Conservation (phyloP, 768 basidiomycete genomes). For the Trametes elegans region DNA sequence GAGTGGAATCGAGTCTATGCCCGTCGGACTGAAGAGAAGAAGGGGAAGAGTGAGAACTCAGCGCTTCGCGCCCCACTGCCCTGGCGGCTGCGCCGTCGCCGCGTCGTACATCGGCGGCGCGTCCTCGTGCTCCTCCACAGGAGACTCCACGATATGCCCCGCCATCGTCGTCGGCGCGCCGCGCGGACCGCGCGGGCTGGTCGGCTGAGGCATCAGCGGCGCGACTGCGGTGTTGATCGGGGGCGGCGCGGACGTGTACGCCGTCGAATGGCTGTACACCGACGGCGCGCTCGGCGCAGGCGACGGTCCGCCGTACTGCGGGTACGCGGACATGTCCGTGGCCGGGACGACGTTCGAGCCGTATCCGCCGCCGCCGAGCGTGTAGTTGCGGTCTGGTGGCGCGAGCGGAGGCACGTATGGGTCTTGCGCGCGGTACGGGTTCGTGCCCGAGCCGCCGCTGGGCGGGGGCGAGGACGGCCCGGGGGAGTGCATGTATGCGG, state of each 20-base stretch:
- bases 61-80: slow-evolving; percentile 51
- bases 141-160: slow-evolving; percentile 15
- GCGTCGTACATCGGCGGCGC: slow-evolving; percentile 66
- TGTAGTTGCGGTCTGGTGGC: slow-evolving; percentile 49
- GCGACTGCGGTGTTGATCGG: slow-evolving; percentile 37
- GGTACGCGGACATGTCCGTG: slow-evolving; percentile 17
- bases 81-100: slow-evolving; percentile 45
- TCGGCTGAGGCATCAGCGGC: slow-evolving; percentile 9
- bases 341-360: slow-evolving; percentile 41
- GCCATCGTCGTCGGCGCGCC: slow-evolving; percentile 16
- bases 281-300: slow-evolving; percentile 19
- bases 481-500: slow-evolving; percentile 20
- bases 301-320: slow-evolving; percentile 19
- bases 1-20: background rate
- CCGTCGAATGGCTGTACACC: slow-evolving; percentile 25
- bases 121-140: slow-evolving; percentile 11
- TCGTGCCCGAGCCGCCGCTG: slow-evolving; percentile 11
- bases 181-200: slow-evolving; percentile 22
- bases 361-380: slow-evolving; percentile 57
- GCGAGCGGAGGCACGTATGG: slow-evolving; percentile 9
- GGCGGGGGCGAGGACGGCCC: slow-evolving; percentile 8
- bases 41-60: too few species aligned
- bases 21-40: too few species aligned
- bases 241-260: slow-evolving; percentile 33
- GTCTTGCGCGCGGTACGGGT: slow-evolving; percentile 14